These are phyloP conservation scores for Talaromyces sp. DNA, from an alignment of 2,329 filamentous ascomycete species.

Conservation along the genomic window DNA sequence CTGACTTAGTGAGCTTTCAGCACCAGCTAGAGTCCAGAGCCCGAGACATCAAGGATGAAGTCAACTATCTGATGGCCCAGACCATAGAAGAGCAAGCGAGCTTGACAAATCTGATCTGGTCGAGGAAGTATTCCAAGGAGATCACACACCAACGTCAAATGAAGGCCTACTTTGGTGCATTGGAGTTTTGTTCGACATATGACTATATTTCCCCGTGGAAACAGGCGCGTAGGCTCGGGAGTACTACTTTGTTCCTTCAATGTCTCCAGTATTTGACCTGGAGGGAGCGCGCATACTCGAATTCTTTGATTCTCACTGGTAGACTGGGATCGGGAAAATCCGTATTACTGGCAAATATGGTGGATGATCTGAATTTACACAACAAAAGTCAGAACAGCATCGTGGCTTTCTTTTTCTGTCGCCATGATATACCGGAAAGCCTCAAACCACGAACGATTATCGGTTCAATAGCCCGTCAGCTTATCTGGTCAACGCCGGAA, in stretches of 20 bases:
- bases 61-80: conserved; percentile 21
- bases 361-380: conserved; percentile 40
- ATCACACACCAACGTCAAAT: neutral
- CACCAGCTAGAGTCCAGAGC: conserved; percentile 41
- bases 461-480: conserved; percentile 40
- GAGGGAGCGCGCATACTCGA: conserved; percentile 25
- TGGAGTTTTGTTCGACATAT: conserved; percentile 48
- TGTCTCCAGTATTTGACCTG: conserved; percentile 30
- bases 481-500: conserved; percentile 18
- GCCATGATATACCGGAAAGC: conserved; percentile 33
- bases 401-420: conserved; percentile 41
- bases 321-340: conserved; percentile 52
- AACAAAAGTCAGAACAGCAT: neutral
- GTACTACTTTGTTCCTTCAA: conserved; percentile 29
- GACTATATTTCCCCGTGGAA: conserved; percentile 48
- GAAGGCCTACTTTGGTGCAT: conserved; percentile 23
- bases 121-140: neutral
- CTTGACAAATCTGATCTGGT: neutral
- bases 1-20: conserved; percentile 29
- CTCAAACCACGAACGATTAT: conserved; percentile 33
- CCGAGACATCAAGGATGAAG: conserved; percentile 41
- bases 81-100: conserved; percentile 19
- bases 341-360: conserved; percentile 49
- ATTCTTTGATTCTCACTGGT: conserved; percentile 41
- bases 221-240: conserved; percentile 45